Evolutionary conservation across 2,329 filamentous ascomycete species (phyloP).

Genomic region (Colletotrichum sp.): DNA sequence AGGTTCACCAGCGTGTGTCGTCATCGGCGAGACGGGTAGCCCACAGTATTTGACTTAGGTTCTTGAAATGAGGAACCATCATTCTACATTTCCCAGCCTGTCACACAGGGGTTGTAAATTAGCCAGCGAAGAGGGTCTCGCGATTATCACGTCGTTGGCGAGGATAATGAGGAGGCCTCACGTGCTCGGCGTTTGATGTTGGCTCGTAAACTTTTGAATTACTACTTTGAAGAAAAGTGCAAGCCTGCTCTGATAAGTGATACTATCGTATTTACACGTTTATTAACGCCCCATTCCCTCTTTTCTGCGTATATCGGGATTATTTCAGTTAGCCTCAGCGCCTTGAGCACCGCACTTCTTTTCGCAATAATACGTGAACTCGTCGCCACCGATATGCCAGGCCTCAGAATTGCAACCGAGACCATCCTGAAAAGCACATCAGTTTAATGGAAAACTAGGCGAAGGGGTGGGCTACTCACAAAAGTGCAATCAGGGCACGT

Average conservation of each 20-base stretch:
- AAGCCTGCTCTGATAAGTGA: not conserved
- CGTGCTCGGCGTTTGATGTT: not conserved
- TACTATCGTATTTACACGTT: not conserved
- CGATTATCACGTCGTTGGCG: not conserved
- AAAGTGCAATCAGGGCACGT: slow-evolving; percentile 22
- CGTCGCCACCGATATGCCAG: slow-evolving; percentile 22
- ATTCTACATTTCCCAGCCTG: not conserved
- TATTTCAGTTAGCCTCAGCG: slow-evolving; percentile 2
- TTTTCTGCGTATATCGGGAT: accelerated
- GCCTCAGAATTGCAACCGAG: slow-evolving; percentile 13
- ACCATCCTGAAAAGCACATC: not conserved
- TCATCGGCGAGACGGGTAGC: not conserved
- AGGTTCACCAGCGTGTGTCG: not conserved
- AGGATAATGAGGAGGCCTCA: not conserved
- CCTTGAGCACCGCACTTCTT: slow-evolving; percentile 21
- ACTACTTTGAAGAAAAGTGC: not conserved
- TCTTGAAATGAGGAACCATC: not conserved
- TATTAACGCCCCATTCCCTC: not conserved
- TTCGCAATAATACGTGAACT: slow-evolving; percentile 18
- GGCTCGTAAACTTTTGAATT: not conserved
- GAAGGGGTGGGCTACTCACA: not conserved
- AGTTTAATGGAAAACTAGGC: accelerated
- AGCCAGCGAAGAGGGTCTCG: not conserved
- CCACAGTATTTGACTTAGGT: not conserved
- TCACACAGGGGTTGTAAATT: accelerated